Conservation (phyloP, 306 rosid genomes). For the Notholithocarpus densiflorus region DNA sequence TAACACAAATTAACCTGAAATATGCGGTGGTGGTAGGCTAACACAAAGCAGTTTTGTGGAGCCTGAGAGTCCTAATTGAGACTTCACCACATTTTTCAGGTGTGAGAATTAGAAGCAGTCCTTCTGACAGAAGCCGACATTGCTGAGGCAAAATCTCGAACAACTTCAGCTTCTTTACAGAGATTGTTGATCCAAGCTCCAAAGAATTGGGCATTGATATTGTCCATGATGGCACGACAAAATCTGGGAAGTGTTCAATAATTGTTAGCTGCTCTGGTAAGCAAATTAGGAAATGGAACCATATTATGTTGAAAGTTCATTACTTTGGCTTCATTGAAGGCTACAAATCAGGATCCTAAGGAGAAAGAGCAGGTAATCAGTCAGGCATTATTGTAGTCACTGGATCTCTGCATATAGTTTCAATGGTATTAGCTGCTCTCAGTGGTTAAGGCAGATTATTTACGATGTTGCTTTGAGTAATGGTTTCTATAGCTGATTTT, state of each 20-base stretch:
- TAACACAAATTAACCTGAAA: background rate
- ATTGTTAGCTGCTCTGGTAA: constrained; percentile 21
- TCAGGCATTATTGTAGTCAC: constrained; percentile 50
- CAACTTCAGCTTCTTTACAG: constrained; percentile 42
- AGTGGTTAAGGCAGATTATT: constrained; percentile 6
- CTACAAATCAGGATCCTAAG: constrained; percentile 44
- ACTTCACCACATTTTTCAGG: constrained; percentile 42
- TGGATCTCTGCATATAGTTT: constrained; percentile 73
- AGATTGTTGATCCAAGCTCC: constrained; percentile 71
- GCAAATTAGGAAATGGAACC: constrained; percentile 27
- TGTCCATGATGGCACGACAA: constrained; percentile 33
- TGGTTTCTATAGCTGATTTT: background rate
- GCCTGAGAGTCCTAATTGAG: background rate
- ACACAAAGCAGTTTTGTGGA: background rate
- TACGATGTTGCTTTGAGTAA: background rate
- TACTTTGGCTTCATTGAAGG: constrained; percentile 47
- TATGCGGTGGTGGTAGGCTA: background rate
- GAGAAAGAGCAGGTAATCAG: constrained; percentile 25
- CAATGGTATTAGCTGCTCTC: constrained; percentile 47
- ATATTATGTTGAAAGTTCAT: constrained; percentile 45
- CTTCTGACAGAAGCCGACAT: constrained; percentile 66
- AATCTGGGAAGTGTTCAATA: constrained; percentile 26
- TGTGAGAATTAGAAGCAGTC: constrained; percentile 42
- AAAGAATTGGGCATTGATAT: constrained; percentile 42
- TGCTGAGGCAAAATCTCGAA: constrained; percentile 63